Conservation (phyloP, 352 stramenopile species). For the Globisporangium parvum region DNA sequence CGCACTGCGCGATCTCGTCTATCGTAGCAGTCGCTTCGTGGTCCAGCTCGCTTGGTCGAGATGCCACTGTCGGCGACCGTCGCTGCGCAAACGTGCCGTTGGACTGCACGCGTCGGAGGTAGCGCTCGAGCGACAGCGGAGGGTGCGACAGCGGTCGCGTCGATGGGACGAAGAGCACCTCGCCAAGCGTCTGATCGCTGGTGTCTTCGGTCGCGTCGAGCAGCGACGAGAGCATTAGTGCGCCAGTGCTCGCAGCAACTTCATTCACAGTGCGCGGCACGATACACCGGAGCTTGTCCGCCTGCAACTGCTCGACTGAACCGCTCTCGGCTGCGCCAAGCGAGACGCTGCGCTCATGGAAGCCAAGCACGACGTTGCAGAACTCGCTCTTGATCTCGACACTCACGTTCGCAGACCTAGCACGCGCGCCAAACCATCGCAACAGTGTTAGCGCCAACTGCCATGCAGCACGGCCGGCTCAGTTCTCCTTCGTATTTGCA, state of each 20-base stretch:
- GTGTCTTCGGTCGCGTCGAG: neutral
- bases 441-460: no score
- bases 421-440: no score
- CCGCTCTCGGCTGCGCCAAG: neutral
- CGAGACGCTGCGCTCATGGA: slow-evolving; percentile 19
- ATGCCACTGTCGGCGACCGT: neutral
- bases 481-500: no score
- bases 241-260: neutral
- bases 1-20: neutral
- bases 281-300: slow-evolving; percentile 1
- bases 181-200: neutral
- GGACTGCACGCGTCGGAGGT: slow-evolving; percentile 3
- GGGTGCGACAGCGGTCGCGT: slow-evolving; percentile 1
- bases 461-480: no score
- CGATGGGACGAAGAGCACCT: slow-evolving; percentile 5
- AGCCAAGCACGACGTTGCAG: slow-evolving; percentile 60
- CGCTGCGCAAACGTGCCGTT: neutral
- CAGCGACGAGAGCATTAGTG: neutral
- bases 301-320: neutral
- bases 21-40: no score
- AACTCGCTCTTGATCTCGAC: slow-evolving; percentile 40
- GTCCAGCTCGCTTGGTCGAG: no score
- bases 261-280: neutral
- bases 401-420: slow-evolving; percentile 3
- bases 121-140: slow-evolving; percentile 4